Evolutionary conservation across 1,284 basidiomycete genomes (phyloP), one percentile per base, ranked within the genome.

Genomic region (Phellinidium pouzarii): DNA sequence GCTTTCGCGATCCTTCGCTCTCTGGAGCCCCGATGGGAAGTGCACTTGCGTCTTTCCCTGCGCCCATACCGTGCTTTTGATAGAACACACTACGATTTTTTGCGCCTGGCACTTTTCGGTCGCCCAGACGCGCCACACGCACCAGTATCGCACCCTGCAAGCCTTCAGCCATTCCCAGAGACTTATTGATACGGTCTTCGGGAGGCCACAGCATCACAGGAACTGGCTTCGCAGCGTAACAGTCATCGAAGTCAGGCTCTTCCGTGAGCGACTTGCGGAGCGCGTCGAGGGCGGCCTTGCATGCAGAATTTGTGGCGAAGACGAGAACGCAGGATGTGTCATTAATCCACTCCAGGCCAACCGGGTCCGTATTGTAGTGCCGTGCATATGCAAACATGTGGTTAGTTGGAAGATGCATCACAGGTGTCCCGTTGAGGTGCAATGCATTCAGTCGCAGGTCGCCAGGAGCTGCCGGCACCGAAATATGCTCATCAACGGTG

Each of bases 321-420:
- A 91, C 82, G 51, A 90, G 70, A 4, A 91, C 75, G 60, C 86
- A 89, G 25, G 84, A 86, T 25, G 71, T 81, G 67, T 91, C 87
- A 63, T 88, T 79, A 7, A 91, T 74, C 87, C 87, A 89, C 65
- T 90, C 85, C 7, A 87, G 68, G 1, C 75, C 82, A 54, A 87
- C 73, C 0, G 87, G 87, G 22, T 76, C 73, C 0, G 78, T 73
- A 44, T 84, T 79, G 61, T 84, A 87, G 59, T 88, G 80, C 1
- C 80, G 82, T 22, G 81, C 81, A 59, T 90, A 91, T 0, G 82
- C 87, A 62, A 90, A 90, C 51, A 88, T 73, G 48, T 80, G 75
- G 3, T 76, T 71, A 3, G 87, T 89, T 17, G 83, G 77, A 8
- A 90, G 74, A 61, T 81, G 77, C 3, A 80, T 72, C 52, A 89